Evolutionary conservation across 192 early-diverging fungal genomes (phyloP).

Genomic region (Ambispora gerdemannii): DNA sequence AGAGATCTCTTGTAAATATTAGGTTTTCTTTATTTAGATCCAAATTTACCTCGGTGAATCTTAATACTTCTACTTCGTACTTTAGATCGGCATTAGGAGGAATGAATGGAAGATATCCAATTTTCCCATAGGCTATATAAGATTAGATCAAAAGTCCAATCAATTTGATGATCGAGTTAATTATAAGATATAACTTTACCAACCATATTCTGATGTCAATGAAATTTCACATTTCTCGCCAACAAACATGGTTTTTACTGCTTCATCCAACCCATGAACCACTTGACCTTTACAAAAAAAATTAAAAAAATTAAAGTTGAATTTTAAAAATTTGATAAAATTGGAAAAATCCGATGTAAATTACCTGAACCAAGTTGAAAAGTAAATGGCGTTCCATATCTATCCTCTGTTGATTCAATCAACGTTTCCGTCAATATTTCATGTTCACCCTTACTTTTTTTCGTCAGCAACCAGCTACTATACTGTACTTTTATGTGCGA

Average conservation of each 20-base stretch:
- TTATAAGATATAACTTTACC: background rate
- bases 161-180: background rate
- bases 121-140: conserved; percentile 37
- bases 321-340: background rate
- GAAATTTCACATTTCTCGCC: conserved; percentile 42
- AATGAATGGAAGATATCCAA: conserved; percentile 37
- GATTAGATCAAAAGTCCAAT: background rate
- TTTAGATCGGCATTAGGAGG: conserved; percentile 41
- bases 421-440: background rate
- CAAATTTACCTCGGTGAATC: conserved; percentile 38
- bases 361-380: background rate
- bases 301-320: too few relatives aligned
- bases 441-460: background rate
- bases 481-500: background rate
- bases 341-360: background rate
- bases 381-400: background rate
- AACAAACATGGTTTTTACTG: conserved; percentile 44
- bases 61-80: conserved; percentile 43
- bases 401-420: background rate
- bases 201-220: conserved; percentile 43
- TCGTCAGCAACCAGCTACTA: background rate
- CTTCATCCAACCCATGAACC: conserved; percentile 42
- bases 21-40: background rate
- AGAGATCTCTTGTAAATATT: background rate
- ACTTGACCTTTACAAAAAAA: too few relatives aligned